phyloP scores from a whole-genome alignment of 495 filamentous ascomycete species.

The Hypomontagnella monticulosa region DNA sequence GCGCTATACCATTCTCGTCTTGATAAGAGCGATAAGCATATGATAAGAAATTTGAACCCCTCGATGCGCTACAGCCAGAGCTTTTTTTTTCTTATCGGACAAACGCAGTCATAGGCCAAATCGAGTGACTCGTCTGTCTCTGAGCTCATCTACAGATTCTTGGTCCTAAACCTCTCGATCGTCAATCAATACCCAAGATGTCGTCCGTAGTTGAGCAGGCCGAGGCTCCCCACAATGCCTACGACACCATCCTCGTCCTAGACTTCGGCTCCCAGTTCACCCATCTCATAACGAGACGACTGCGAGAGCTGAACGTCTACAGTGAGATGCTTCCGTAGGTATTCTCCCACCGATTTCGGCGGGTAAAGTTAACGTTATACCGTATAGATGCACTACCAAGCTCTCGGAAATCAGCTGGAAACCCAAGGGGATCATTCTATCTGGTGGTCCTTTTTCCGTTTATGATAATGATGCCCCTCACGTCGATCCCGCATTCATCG shows the following conservation, averaged over 20 bases:
- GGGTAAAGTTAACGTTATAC: background rate
- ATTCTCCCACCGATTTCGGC: background rate
- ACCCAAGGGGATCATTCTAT: slow-evolving; percentile 79
- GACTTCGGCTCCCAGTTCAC: slow-evolving; percentile 75
- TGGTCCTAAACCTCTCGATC: background rate
- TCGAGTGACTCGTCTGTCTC: background rate
- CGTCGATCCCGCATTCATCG: slow-evolving; percentile 81
- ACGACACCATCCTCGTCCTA: slow-evolving; percentile 72
- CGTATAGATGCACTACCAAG: slow-evolving; percentile 76
- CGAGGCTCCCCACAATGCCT: slow-evolving; percentile 63
- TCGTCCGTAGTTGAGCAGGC: slow-evolving; percentile 47
- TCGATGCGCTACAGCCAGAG: background rate
- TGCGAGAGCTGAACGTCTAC: slow-evolving; percentile 85
- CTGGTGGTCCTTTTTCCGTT: slow-evolving; percentile 67
- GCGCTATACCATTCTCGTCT: slow-evolving; percentile 16
- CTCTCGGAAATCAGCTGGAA: slow-evolving; percentile 78
- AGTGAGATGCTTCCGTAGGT: slow-evolving; percentile 81
- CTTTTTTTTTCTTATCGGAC: slow-evolving; percentile 14
- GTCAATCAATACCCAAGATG: slow-evolving; percentile 29
- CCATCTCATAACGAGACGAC: slow-evolving; percentile 79
- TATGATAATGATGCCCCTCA: slow-evolving; percentile 73
- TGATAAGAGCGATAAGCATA: background rate
- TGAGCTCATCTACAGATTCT: background rate
- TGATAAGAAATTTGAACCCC: slow-evolving; percentile 28
- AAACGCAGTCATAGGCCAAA: background rate